phyloP scores from a whole-genome alignment of 176 grass and related monocot genomes.

The Aegilops tauschii region DNA sequence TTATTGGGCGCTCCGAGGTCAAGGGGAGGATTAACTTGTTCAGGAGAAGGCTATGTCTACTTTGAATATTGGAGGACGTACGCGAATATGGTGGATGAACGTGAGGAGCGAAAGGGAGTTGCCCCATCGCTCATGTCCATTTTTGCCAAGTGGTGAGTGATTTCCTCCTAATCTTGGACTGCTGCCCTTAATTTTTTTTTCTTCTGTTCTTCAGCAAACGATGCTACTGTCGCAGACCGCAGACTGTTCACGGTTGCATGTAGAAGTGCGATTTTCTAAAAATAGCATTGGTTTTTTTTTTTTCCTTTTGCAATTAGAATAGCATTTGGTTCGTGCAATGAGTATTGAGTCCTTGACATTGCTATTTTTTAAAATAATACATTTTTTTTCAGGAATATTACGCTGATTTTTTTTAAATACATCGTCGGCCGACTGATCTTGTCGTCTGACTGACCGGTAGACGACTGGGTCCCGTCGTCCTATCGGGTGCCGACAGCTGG shows the following conservation, averaged over 20 bases:
- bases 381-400: too few relatives aligned
- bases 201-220: not conserved
- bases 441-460: too few relatives aligned
- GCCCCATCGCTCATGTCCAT: not conserved
- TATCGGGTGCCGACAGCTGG: too few relatives aligned
- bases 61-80: not conserved
- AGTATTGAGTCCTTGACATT: too few relatives aligned
- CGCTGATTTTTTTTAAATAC: too few relatives aligned
- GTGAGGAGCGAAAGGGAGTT: not conserved
- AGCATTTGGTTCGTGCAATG: not conserved
- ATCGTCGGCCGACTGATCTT: too few relatives aligned
- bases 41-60: not conserved
- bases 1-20: not conserved
- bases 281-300: not conserved
- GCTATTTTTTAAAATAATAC: too few relatives aligned
- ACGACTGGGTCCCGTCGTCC: too few relatives aligned
- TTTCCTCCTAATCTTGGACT: not conserved
- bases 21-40: not conserved
- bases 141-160: constrained; percentile 2
- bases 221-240: not conserved
- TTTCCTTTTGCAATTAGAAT: not conserved
- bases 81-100: constrained; percentile 4
- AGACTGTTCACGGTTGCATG: constrained; percentile 3
- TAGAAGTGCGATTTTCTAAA: not conserved
- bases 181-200: not conserved